Evolutionary conservation across 441 rosid species (phyloP).

Genomic region (Lagerstroemia fauriei): DNA sequence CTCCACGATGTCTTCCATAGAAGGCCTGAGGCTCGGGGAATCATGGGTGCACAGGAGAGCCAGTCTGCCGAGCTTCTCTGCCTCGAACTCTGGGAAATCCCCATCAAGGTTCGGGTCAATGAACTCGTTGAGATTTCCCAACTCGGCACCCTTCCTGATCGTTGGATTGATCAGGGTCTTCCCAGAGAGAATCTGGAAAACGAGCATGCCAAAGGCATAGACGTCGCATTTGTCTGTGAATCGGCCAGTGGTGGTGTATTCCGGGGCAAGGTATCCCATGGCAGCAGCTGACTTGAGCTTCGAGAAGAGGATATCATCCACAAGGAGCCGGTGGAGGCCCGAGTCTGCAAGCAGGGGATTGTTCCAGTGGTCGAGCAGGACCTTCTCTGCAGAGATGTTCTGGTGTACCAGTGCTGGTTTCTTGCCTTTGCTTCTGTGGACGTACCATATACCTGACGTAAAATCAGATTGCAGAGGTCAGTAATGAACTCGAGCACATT

Average conservation of each 20-base stretch:
- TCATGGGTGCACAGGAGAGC: constrained; percentile 22
- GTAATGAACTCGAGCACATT: no score
- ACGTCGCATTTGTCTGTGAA: constrained; percentile 24
- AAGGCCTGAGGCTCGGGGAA: constrained; percentile 21
- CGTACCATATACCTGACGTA: constrained; percentile 22
- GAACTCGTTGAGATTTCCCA: constrained; percentile 3
- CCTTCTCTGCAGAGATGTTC: constrained; percentile 25
- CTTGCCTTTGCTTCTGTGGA: constrained; percentile 23
- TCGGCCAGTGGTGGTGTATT: constrained; percentile 23
- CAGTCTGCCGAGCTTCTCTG: background rate
- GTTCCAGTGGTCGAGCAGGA: constrained; percentile 31
- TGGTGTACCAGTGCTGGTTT: constrained; percentile 23
- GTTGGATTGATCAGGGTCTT: background rate
- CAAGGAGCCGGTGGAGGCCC: constrained; percentile 25
- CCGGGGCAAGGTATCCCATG: constrained; percentile 33
- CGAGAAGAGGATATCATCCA: constrained; percentile 26
- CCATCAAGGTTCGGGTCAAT: constrained; percentile 26
- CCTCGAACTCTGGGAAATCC: constrained; percentile 16
- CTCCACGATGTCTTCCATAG: constrained; percentile 17
- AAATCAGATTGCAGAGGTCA: background rate
- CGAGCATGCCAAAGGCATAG: constrained; percentile 24
- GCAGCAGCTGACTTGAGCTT: constrained; percentile 28
- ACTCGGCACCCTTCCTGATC: constrained; percentile 6
- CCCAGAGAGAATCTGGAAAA: constrained; percentile 27
- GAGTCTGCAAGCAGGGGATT: constrained; percentile 28